Conservation (phyloP, 306 rosid species). For the Pterocarpus santalinus region DNA sequence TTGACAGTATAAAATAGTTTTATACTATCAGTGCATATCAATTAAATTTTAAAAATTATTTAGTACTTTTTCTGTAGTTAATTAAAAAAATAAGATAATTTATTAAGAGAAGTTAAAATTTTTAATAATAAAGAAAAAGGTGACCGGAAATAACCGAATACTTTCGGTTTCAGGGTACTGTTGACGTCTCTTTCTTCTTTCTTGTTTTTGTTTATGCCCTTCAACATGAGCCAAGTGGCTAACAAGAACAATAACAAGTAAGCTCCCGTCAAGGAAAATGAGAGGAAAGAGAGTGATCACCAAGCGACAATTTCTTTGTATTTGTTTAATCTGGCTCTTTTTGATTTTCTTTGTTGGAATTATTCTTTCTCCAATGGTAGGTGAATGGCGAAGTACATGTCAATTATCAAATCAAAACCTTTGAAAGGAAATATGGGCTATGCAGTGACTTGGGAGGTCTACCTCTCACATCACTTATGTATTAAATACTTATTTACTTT, state of each 20-base stretch:
- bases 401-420: not conserved
- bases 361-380: not conserved
- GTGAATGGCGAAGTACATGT: not conserved
- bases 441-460: not conserved
- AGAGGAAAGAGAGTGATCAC: not conserved
- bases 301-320: not conserved
- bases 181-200: too few relatives aligned
- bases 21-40: too few relatives aligned
- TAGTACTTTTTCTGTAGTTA: too few relatives aligned
- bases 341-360: not conserved
- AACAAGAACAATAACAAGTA: not conserved
- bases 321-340: not conserved
- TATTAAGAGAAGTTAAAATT: too few relatives aligned
- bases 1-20: too few relatives aligned
- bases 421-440: not conserved
- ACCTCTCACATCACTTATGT: not conserved
- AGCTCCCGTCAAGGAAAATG: not conserved
- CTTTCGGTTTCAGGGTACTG: too few relatives aligned
- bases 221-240: not conserved
- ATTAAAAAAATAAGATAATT: too few relatives aligned
- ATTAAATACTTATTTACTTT: not conserved
- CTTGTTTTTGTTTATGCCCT: too few relatives aligned
- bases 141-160: too few relatives aligned
- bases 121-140: too few relatives aligned
- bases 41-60: too few relatives aligned